A percentile compares a stretch with the other conserved stretches of the same genome.
These are phyloP conservation scores for Mycosphaerelloides madeirae DNA, from an alignment of 2,329 filamentous ascomycete genomes.

Conservation along the genomic window DNA sequence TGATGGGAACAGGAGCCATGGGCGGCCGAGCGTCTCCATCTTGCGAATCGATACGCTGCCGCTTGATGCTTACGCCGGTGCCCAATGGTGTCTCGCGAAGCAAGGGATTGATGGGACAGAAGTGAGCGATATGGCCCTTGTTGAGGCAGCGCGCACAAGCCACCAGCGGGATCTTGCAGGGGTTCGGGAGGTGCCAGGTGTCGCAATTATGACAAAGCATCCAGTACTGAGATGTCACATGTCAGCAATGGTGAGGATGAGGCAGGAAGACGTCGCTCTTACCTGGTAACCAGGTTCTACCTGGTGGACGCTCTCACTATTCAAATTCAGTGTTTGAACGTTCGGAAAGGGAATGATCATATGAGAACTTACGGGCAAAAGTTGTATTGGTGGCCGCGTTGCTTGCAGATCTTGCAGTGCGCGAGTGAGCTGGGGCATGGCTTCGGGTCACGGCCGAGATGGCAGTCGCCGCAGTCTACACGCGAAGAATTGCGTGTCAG, in stretches of 20 bases:
- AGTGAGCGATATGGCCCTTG: slow-evolving; percentile 20
- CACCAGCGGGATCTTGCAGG: slow-evolving; percentile 11
- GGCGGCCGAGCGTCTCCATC: neutral
- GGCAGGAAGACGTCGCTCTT: slow-evolving; percentile 1
- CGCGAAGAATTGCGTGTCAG: neutral
- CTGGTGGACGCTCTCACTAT: slow-evolving; percentile 7
- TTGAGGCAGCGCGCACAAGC: slow-evolving; percentile 17
- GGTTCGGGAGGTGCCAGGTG: slow-evolving; percentile 23
- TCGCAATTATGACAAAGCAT: slow-evolving; percentile 27
- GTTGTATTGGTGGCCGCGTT: slow-evolving; percentile 12
- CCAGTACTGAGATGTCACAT: slow-evolving; percentile 7
- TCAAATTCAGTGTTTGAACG: too few species aligned
- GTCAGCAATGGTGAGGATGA: slow-evolving; percentile 9
- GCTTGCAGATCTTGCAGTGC: slow-evolving; percentile 11
- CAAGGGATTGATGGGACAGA: slow-evolving; percentile 19
- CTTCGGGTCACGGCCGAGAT: slow-evolving; percentile 16
- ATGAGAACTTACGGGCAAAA: too few species aligned
- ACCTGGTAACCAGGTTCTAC: slow-evolving; percentile 13
- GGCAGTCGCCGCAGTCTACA: slow-evolving; percentile 20
- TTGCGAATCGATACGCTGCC: neutral
- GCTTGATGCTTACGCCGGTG: neutral
- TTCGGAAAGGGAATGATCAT: too few species aligned
- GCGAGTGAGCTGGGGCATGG: slow-evolving; percentile 16
- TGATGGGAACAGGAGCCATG: neutral
- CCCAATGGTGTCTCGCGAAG: slow-evolving; percentile 1